These are phyloP conservation scores for Schizosaccharomyces octosporus DNA, from an alignment of 805 yeast species.

Conservation along the genomic window DNA sequence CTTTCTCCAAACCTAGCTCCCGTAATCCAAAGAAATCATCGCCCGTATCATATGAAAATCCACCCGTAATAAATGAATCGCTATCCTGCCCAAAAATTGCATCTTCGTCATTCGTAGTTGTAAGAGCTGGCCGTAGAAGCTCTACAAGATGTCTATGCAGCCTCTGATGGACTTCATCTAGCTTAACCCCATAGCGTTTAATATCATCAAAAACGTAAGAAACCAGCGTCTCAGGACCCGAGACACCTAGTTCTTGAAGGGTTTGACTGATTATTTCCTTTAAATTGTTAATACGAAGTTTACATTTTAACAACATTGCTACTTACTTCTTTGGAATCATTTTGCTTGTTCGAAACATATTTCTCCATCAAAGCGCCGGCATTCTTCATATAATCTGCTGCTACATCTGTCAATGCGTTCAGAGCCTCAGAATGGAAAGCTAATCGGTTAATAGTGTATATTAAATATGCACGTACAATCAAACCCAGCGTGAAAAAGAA, in stretches of 20 bases:
- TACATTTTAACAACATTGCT: conserved; percentile 21
- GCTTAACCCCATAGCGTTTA: conserved; percentile 38
- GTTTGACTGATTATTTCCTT: too few species aligned
- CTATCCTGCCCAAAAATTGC: conserved; percentile 66
- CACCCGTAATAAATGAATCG: conserved; percentile 86
- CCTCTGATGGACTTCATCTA: conserved; percentile 42
- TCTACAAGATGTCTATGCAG: conserved; percentile 41
- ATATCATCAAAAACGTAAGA: conserved; percentile 51
- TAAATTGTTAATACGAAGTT: conserved; percentile 18
- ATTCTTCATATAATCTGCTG: conserved; percentile 56
- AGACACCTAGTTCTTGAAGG: too few species aligned
- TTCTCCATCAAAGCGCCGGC: conserved; percentile 20
- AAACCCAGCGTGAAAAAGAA: not conserved
- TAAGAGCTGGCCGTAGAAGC: conserved; percentile 31
- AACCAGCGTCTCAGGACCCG: conserved; percentile 23
- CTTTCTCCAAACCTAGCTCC: conserved; percentile 81
- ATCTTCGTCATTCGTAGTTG: conserved; percentile 45
- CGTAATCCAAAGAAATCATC: conserved; percentile 95
- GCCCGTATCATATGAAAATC: conserved; percentile 76
- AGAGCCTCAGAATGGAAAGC: conserved; percentile 54
- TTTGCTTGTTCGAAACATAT: not conserved
- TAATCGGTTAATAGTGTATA: conserved; percentile 86
- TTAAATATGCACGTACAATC: not conserved
- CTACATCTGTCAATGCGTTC: conserved; percentile 55
- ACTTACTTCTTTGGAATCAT: not conserved